A percentile compares a stretch with the other conserved stretches of the same genome.
Evolutionary conservation across 495 filamentous ascomycete genomes (phyloP).

Genomic region (Lepidopterella palustris): DNA sequence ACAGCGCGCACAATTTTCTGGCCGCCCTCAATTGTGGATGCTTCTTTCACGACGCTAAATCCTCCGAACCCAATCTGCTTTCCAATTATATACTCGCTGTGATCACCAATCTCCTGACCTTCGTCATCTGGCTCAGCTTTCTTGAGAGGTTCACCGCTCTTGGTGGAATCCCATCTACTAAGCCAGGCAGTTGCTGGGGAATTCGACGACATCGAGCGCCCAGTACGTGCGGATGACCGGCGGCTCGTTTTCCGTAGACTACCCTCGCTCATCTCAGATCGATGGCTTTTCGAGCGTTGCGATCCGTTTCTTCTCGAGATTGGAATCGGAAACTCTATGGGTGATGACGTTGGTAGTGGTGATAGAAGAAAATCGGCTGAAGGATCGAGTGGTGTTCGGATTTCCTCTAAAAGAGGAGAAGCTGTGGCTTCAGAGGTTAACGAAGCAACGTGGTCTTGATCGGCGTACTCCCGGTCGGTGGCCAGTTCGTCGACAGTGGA

Average conservation of each 20-base stretch:
- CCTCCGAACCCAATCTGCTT: slow-evolving; percentile 65
- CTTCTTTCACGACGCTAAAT: slow-evolving; percentile 67
- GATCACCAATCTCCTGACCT: slow-evolving; percentile 62
- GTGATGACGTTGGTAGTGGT: slow-evolving; percentile 45
- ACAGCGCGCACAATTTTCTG: slow-evolving; percentile 54
- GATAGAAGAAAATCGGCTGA: slow-evolving; percentile 47
- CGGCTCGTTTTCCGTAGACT: slow-evolving; percentile 18
- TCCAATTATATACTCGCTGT: slow-evolving; percentile 61
- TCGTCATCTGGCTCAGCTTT: slow-evolving; percentile 58
- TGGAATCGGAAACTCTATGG: slow-evolving; percentile 41
- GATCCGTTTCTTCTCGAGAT: slow-evolving; percentile 36
- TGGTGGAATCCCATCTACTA: slow-evolving; percentile 47
- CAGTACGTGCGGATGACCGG: slow-evolving; percentile 30
- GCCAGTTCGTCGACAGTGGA: slow-evolving; percentile 26
- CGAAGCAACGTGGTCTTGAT: slow-evolving; percentile 40
- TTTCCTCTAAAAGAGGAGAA: slow-evolving; percentile 48
- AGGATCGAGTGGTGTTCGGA: slow-evolving; percentile 46
- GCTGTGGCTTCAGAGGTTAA: slow-evolving; percentile 55
- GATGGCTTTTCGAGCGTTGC: slow-evolving; percentile 25
- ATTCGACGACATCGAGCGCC: slow-evolving; percentile 30
- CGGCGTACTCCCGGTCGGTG: slow-evolving; percentile 11
- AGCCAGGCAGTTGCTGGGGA: slow-evolving; percentile 52
- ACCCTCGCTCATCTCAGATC: slow-evolving; percentile 18
- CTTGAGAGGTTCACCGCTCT: slow-evolving; percentile 38
- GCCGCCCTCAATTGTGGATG: slow-evolving; percentile 55